Evolutionary conservation across 2,329 filamentous ascomycete species (phyloP).

Genomic region (Epichloe sibirici): DNA sequence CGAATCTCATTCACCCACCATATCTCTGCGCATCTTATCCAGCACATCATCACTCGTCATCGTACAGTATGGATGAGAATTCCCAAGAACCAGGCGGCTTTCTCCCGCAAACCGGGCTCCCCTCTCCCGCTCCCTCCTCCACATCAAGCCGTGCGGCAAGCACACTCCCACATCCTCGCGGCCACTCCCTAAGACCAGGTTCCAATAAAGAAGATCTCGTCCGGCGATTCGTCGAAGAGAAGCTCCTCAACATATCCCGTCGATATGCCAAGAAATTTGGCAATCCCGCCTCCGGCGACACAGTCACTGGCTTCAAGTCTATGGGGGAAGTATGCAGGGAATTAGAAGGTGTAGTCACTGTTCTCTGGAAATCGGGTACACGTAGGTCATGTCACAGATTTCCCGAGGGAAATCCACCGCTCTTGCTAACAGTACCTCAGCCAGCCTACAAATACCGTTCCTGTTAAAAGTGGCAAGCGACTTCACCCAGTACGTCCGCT

Average conservation of each 20-base stretch:
- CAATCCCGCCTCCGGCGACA: constrained; percentile 30
- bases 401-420: too few relatives aligned
- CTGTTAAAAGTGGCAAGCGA: constrained; percentile 66
- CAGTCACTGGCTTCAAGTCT: constrained; percentile 39
- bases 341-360: constrained; percentile 60
- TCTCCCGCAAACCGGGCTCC: constrained; percentile 31
- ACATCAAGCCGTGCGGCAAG: constrained; percentile 27
- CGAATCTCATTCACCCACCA: background rate
- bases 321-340: constrained; percentile 64
- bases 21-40: too few relatives aligned
- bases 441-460: constrained; percentile 71
- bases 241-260: constrained; percentile 40
- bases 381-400: constrained; percentile 41
- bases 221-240: constrained; percentile 42
- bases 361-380: constrained; percentile 79
- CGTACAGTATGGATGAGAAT: background rate
- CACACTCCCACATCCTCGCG: constrained; percentile 43
- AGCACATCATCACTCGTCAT: background rate
- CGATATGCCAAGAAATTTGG: constrained; percentile 50
- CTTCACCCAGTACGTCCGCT: constrained; percentile 57
- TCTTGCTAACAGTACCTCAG: constrained; percentile 28
- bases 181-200: constrained; percentile 38
- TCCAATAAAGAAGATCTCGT: constrained; percentile 49
- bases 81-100: constrained; percentile 36
- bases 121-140: constrained; percentile 42